Base-by-base conservation (phyloP, 106 monocot species). In the Dendrobium chrysotoxum region DNA sequence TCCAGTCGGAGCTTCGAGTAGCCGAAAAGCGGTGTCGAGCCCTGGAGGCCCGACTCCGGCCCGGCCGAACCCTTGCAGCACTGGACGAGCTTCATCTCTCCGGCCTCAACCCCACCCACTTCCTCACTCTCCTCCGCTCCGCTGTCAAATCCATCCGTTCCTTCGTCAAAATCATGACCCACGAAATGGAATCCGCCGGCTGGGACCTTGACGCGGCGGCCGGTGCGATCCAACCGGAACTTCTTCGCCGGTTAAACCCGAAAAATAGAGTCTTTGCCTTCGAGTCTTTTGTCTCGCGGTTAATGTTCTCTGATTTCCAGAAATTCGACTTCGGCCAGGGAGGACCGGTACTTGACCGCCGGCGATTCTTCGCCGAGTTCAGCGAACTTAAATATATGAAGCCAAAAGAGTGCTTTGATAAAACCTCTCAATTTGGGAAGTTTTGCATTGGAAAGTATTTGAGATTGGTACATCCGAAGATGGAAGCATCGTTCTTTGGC, bases 141-240 rank as follows among this genome's bases (percentile, higher is more conserved):
- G 38, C 91, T 2, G 78, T 85, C 17, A 93, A 87, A 71, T 88
- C 91, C 4, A 75, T 93, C 75, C 76, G 86, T 0, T 85, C 90
- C 8, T 96, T 93, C 77, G 85, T 83, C 40, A 88, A 85, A 53
- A 47, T 79, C 5, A 79, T 90, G 88, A 44, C 84, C 38, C 55
- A 44, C 11, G 77, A 85, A 80, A 96, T 96, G 95, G 89, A 86
- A 18, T 85, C 85, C 1, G 88, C 88, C 9, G 88, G 85, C 4
- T 93, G 93, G 96, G 87, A 96, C 45, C 80, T 92, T 42, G 85
- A 76, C 18, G 85, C 82, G 12, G 93, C 93, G 6, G 82, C 88
- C 13, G 76, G 44, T 0, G 82, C 86, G 28, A 81, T 90, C 45
- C 90, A 82, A 11, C 87, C 87, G 8, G 86, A 71, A 13, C 84